Base-by-base conservation (phyloP, 768 basidiomycete genomes). In the Leucosporidium creatinivorum region DNA sequence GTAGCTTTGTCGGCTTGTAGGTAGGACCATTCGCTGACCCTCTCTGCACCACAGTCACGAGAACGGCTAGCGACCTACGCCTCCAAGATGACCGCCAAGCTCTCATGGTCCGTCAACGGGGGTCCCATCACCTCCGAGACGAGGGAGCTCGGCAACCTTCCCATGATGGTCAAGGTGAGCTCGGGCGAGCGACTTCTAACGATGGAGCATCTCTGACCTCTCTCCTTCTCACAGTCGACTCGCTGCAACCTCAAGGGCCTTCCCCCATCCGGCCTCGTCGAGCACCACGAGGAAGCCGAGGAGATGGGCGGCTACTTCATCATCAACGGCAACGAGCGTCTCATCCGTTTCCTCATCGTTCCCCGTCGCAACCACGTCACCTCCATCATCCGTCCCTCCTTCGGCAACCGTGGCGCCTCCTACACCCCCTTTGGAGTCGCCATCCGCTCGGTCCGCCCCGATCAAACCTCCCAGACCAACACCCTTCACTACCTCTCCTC, bases 221-320 rank as follows among this genome's bases (percentile, higher is more conserved):
- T 12, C 6, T 62, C 33, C 33, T 58, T 15, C 19, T 19, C 39
- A 15, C 70, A 96, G 90, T 97, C 94, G 13, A 86, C 85, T 26
- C 83, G 94, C 66, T 99, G 96, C 77, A 96, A 97, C 78, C 79
- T 98, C n/a, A 86, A 87, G 55, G 83, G 83, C 44, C 83, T 96
- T 78, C 85, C 91, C 3, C 89, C 94, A 13, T 84, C 88, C 13
- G 88, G 91, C 56, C 86, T 99, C 55, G 91, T 98, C 64, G 80
- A 82, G 64, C 87, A 87, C 69, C 89, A 94, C 77, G 96, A 99
- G 82, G 96, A 99, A 75, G 87, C 96, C 1, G 92, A 96, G 80
- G 96, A 98, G 78, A 97, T 97, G 76, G 96, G 96, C 61, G 96
- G 94, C 33, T 98, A 99, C 80, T 99, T 99, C 77, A 85, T 99